These are phyloP conservation scores for Ceratocystis papillata DNA, from an alignment of 2,329 filamentous ascomycete species.

Conservation along the genomic window DNA sequence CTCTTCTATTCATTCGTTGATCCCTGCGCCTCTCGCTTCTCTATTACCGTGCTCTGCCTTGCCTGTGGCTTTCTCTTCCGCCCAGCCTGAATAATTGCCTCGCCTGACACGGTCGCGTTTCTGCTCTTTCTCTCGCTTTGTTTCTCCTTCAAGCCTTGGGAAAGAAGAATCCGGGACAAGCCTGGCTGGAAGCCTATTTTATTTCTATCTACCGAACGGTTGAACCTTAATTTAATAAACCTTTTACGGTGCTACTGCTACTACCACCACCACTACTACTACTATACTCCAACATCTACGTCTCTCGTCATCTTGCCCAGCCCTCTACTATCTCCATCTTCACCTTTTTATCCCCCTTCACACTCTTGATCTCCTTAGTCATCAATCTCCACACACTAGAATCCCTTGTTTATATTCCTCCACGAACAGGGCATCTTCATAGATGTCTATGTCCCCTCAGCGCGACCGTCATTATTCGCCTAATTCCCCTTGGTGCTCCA, in stretches of 20 bases:
- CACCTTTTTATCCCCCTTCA: neutral
- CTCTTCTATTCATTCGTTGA: neutral
- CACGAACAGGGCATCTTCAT: slow-evolving; percentile 4
- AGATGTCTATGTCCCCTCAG: neutral
- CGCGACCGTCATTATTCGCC: neutral
- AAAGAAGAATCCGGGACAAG: neutral
- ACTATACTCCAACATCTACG: neutral
- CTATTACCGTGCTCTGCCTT: neutral
- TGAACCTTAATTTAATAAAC: neutral
- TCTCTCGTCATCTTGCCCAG: too few species aligned
- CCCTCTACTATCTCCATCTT: too few species aligned
- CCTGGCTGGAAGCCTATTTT: too few species aligned
- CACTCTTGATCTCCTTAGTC: neutral
- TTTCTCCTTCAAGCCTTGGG: neutral
- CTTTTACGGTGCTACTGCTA: neutral
- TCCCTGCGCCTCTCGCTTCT: neutral
- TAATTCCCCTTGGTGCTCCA: slow-evolving; percentile 9
- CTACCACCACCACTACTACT: neutral
- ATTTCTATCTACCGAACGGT: too few species aligned
- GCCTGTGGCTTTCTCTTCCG: neutral
- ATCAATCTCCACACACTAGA: neutral
- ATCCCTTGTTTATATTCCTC: neutral
- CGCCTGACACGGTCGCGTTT: slow-evolving; percentile 7
- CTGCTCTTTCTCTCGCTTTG: neutral
- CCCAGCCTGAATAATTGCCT: neutral